A percentile compares a stretch with the other conserved stretches of the same genome.
These are phyloP conservation scores for Ceratocystis albifundus DNA, from an alignment of 2,329 filamentous ascomycete species.

Conservation along the genomic window DNA sequence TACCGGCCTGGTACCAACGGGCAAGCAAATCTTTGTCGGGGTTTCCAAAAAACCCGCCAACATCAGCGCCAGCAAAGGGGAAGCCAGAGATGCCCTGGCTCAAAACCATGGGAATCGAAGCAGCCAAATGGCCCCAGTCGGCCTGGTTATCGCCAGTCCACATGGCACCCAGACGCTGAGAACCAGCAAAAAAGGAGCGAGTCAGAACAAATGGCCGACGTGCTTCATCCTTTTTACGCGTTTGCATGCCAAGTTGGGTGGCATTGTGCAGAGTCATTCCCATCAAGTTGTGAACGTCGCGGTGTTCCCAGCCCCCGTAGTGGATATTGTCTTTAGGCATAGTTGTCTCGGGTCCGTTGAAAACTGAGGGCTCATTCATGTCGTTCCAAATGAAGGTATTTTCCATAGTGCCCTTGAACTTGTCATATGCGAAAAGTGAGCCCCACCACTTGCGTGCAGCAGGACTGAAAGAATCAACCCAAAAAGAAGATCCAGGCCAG, in stretches of 20 bases:
- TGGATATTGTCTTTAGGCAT: slow-evolving; percentile 99
- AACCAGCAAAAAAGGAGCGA: slow-evolving; percentile 81
- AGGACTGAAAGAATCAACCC: slow-evolving; percentile 95
- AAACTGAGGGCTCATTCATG: slow-evolving; percentile 98
- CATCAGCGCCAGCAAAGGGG: slow-evolving; percentile 88
- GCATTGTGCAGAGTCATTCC: slow-evolving; percentile 93
- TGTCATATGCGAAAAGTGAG: slow-evolving; percentile 72
- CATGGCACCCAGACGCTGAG: slow-evolving; percentile 85
- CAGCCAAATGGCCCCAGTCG: slow-evolving; percentile 80
- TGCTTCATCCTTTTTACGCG: slow-evolving; percentile 74
- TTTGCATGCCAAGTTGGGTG: slow-evolving; percentile 71
- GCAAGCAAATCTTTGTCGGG: slow-evolving; percentile 83
- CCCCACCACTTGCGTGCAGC: slow-evolving; percentile 86
- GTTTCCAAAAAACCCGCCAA: slow-evolving; percentile 96
- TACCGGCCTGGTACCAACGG: slow-evolving; percentile 92
- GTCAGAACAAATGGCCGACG: slow-evolving; percentile 87
- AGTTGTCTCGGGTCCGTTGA: slow-evolving; percentile 94
- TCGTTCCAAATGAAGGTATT: slow-evolving; percentile 98
- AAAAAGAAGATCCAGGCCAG: slow-evolving; percentile 94
- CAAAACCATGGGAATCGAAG: slow-evolving; percentile 82
- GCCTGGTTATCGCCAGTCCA: slow-evolving; percentile 99
- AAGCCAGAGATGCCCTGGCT: slow-evolving; percentile 87
- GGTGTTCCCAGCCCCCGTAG: slow-evolving; percentile 84
- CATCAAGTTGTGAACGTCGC: slow-evolving; percentile 91
- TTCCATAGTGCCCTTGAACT: slow-evolving; percentile 71